phyloP scores from a whole-genome alignment of 1,284 basidiomycete species.

The Coniophora puteana region DNA sequence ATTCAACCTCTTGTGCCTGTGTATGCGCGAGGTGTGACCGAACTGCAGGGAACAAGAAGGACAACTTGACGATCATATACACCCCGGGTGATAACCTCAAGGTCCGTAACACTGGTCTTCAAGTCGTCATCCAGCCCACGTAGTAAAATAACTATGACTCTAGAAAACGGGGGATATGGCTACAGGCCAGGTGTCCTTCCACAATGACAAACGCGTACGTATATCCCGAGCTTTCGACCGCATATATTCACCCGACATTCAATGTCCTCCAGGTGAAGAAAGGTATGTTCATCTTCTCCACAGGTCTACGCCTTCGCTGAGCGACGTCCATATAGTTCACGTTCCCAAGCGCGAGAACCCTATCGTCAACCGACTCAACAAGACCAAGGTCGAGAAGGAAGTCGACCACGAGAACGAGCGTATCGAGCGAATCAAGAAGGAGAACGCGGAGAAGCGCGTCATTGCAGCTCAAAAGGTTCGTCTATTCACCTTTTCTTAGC shows the following conservation, averaged over 20 bases:
- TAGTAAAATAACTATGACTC: conserved; percentile 3
- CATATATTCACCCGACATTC: too few species aligned
- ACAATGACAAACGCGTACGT: conserved; percentile 79
- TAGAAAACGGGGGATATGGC: conserved; percentile 98
- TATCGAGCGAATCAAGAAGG: conserved; percentile 77
- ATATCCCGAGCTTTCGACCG: not conserved
- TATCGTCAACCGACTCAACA: conserved; percentile 93
- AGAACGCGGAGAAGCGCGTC: conserved; percentile 64
- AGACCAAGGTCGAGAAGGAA: conserved; percentile 82
- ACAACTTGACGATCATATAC: conserved; percentile 92
- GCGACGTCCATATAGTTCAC: conserved; percentile 51
- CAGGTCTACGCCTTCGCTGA: conserved; percentile 5
- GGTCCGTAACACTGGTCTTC: conserved; percentile 37
- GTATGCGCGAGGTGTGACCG: not conserved
- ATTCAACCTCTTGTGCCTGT: not conserved
- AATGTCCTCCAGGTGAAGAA: conserved; percentile 62
- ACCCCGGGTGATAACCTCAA: conserved; percentile 90
- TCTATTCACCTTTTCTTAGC: conserved; percentile 3
- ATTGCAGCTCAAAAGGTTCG: conserved; percentile 61
- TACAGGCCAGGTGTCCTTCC: conserved; percentile 92
- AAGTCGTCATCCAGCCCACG: conserved; percentile 1
- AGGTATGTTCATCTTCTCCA: conserved; percentile 35
- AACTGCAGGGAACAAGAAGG: conserved; percentile 87
- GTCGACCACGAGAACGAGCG: conserved; percentile 92
- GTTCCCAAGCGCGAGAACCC: conserved; percentile 81